A percentile compares a stretch with the other conserved stretches of the same genome.
phyloP scores from a whole-genome alignment of 441 rosid species.

The Isatis lusitanica region DNA sequence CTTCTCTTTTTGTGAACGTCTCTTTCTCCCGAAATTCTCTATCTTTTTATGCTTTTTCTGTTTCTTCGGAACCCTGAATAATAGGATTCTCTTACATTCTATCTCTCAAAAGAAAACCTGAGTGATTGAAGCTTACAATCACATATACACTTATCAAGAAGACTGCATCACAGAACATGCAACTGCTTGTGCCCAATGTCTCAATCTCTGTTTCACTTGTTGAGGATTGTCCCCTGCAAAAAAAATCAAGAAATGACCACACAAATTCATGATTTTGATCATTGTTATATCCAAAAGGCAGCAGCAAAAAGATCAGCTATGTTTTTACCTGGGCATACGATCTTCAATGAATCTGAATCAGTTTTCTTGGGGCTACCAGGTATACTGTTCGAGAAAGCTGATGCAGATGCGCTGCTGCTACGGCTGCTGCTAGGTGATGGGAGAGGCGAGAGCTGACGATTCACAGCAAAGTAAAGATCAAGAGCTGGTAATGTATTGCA shows the following conservation, averaged over 20 bases:
- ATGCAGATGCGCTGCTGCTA: slow-evolving; percentile 31
- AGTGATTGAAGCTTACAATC: slow-evolving; percentile 15
- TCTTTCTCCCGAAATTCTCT: neutral
- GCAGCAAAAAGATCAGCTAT: neutral
- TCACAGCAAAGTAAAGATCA: slow-evolving; percentile 85
- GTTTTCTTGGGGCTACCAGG: slow-evolving; percentile 53
- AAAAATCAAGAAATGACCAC: neutral
- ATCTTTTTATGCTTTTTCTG: neutral
- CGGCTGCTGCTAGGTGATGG: slow-evolving; percentile 66
- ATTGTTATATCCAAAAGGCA: neutral
- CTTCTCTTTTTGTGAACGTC: neutral
- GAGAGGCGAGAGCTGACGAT: slow-evolving; percentile 65
- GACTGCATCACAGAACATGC: slow-evolving; percentile 90
- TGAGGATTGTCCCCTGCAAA: slow-evolving; percentile 75
- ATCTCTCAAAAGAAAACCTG: slow-evolving; percentile 27
- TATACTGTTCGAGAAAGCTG: slow-evolving; percentile 43
- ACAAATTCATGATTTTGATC: neutral
- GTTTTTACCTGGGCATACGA: slow-evolving; percentile 67
- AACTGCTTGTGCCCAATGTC: slow-evolving; percentile 97
- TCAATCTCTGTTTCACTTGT: slow-evolving; percentile 73
- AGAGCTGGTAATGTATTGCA: slow-evolving; percentile 83
- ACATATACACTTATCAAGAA: slow-evolving; percentile 29
- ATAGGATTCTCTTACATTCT: slow-evolving; percentile 9
- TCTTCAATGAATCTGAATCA: slow-evolving; percentile 66
- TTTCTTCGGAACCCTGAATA: neutral